Base-by-base conservation (phyloP, 345 rosid genomes). In the Eucalyptus tenuipes region DNA sequence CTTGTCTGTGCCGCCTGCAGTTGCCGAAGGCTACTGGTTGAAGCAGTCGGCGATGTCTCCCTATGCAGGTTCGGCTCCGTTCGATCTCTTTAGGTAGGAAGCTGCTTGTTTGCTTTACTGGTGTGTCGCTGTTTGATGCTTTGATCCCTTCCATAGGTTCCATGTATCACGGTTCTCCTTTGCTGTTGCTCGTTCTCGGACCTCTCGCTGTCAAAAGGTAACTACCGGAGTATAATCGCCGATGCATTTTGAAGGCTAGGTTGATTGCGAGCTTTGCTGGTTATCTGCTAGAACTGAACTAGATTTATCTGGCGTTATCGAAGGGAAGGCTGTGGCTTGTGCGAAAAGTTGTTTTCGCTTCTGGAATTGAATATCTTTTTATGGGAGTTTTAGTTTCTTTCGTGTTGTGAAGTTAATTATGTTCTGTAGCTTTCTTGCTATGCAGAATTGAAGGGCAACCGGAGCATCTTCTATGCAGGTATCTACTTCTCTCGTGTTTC, bases 11-110 rank as follows among this genome's bases (percentile, higher is more conserved):
- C n/a, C 53, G 25, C 88, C 29, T 91, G 64, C 91, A 98, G 99
- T 98, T 90, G 94, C 99, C 52, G 99, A 98, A 91, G 99, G 99
- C 85, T 98, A 97, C 93, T 98, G 99, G 98, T 90, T 97, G 91
- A 98, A 98, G 94, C 98, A 96, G 85, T 94, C 94, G 49, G 94
- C 95, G 24, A 95, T 95, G 96, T 98, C 99, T 90, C 98, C 99
- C 37, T 98, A 95, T 85, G 94, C 99, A 88, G 99, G 99, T 96
- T 86, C 49, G 71, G 55, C 79, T 52, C 64, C 53, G 27, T 31
- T 15, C 52, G 57, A 82, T 18, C 53, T 57, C 24, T 11, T 3
- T 11, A 4, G 17, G 33, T 29, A 61, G 50, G 52, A 71, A 7
- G 42, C n/a, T 50, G 49, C 33, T 85, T 48, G 57, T 86, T 86